Conservation (phyloP, 2,329 filamentous ascomycete species). For the Trichoderma citrinoviride region DNA sequence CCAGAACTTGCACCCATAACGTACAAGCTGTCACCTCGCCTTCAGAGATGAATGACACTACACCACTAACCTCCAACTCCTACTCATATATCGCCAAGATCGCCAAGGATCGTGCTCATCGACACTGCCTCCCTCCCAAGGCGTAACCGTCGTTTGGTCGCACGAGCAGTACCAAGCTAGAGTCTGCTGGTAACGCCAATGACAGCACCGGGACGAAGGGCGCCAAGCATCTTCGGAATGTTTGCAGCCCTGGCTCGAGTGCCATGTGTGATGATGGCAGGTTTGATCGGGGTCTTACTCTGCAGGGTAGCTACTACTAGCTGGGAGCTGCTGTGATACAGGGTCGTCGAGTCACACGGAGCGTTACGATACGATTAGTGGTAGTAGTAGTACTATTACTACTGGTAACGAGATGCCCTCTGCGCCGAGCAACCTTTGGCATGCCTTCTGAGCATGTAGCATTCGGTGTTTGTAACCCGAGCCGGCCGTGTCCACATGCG, state of each 20-base stretch:
- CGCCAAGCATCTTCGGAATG: slow-evolving; percentile 11
- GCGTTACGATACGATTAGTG: too few relatives aligned
- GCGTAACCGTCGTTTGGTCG: background rate
- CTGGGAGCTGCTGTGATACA: too few relatives aligned
- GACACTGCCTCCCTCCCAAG: background rate
- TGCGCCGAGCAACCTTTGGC: background rate
- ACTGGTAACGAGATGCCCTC: background rate
- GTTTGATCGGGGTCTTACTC: background rate
- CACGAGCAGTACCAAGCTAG: background rate
- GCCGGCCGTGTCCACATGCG: background rate
- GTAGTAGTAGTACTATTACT: too few relatives aligned
- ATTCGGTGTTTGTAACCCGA: slow-evolving; percentile 2
- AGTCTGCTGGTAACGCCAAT: background rate
- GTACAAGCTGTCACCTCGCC: background rate
- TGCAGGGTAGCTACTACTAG: background rate
- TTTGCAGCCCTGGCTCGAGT: background rate
- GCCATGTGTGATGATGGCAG: background rate
- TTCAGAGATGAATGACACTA: too few relatives aligned
- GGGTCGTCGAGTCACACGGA: too few relatives aligned
- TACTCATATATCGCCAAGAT: too few relatives aligned
- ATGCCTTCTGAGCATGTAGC: background rate
- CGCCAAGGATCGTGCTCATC: background rate
- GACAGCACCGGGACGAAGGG: background rate
- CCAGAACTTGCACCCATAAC: background rate
- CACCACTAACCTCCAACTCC: too few relatives aligned